Evolutionary conservation across 441 rosid genomes (phyloP).

Genomic region (Eutrema salsugineum): DNA sequence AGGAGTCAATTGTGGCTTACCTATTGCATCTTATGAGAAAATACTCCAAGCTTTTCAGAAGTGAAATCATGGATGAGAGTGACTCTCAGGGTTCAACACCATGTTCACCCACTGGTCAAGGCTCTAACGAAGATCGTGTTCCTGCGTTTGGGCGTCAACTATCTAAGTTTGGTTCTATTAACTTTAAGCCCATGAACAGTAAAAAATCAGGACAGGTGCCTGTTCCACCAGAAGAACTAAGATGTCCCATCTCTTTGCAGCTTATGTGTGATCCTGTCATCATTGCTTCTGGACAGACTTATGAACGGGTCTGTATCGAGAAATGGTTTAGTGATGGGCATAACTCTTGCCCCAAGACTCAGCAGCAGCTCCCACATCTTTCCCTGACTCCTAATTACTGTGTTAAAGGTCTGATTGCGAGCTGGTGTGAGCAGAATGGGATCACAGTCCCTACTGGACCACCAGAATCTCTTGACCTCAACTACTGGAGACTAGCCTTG

Average conservation of each 20-base stretch:
- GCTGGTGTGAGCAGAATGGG: slow-evolving; percentile 97
- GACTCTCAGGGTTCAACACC: slow-evolving; percentile 93
- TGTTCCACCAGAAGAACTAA: slow-evolving; percentile 88
- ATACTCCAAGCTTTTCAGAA: slow-evolving; percentile 90
- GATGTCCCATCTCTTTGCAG: slow-evolving; percentile 95
- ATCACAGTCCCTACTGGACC: slow-evolving; percentile 68
- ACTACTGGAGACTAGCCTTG: slow-evolving; percentile 84
- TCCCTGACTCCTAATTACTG: slow-evolving; percentile 92
- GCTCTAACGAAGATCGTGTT: slow-evolving; percentile 50
- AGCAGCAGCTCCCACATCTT: slow-evolving; percentile 84
- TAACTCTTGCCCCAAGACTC: slow-evolving; percentile 88
- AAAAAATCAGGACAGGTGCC: slow-evolving; percentile 69
- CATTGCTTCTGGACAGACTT: slow-evolving; percentile 98
- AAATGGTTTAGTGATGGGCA: slow-evolving; percentile 97
- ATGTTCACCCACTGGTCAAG: slow-evolving; percentile 76
- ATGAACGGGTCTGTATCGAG: slow-evolving; percentile 91
- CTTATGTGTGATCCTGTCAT: slow-evolving; percentile 97
- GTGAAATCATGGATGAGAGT: slow-evolving; percentile 75
- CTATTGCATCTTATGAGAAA: slow-evolving; percentile 92
- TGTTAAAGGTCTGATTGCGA: slow-evolving; percentile 87
- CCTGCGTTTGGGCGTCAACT: slow-evolving; percentile 76
- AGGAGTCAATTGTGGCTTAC: slow-evolving; percentile 94
- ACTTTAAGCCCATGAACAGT: slow-evolving; percentile 47
- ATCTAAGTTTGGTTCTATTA: slow-evolving; percentile 72
- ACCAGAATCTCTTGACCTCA: slow-evolving; percentile 83